These are phyloP conservation scores for Massariosphaeria phaeospora DNA, from an alignment of 495 filamentous ascomycete species.

Conservation along the genomic window DNA sequence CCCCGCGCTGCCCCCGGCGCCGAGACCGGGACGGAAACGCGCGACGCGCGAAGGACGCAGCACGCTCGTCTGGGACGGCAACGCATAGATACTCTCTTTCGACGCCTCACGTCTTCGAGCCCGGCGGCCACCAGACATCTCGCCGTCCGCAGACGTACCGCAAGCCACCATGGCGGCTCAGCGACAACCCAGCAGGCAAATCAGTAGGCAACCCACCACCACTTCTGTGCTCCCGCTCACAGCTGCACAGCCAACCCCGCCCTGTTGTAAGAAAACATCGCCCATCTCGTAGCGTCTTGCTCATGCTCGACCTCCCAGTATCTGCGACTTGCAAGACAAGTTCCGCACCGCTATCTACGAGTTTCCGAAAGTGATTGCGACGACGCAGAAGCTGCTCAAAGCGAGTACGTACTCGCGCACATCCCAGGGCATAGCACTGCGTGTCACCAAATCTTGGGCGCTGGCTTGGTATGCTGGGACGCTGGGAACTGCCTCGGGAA, in stretches of 20 bases:
- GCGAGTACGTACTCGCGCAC: slow-evolving; percentile 40
- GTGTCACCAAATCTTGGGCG: too few species aligned
- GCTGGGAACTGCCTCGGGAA: too few species aligned
- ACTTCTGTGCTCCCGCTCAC: slow-evolving; percentile 15
- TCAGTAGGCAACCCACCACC: slow-evolving; percentile 24
- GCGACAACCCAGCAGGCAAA: slow-evolving; percentile 25
- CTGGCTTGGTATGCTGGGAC: too few species aligned
- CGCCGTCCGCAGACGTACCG: background rate
- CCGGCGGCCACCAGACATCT: background rate
- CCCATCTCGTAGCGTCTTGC: too few species aligned
- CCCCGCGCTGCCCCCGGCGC: too few species aligned
- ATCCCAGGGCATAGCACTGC: background rate
- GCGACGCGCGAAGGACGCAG: too few species aligned
- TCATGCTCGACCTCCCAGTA: slow-evolving; percentile 47
- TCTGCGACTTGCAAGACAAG: slow-evolving; percentile 95
- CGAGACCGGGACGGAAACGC: slow-evolving; percentile 5
- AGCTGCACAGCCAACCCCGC: slow-evolving; percentile 32
- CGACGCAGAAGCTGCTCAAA: slow-evolving; percentile 49
- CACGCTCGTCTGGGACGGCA: too few species aligned
- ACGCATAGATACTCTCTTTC: too few species aligned
- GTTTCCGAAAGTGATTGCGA: slow-evolving; percentile 65
- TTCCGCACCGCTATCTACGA: slow-evolving; percentile 78
- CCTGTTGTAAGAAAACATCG: slow-evolving; percentile 38
- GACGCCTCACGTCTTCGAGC: too few species aligned
- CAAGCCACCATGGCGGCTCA: slow-evolving; percentile 27